These are phyloP conservation scores for Trypanosoma brucei DNA, from an alignment of 208 protist species.

Conservation along the genomic window DNA sequence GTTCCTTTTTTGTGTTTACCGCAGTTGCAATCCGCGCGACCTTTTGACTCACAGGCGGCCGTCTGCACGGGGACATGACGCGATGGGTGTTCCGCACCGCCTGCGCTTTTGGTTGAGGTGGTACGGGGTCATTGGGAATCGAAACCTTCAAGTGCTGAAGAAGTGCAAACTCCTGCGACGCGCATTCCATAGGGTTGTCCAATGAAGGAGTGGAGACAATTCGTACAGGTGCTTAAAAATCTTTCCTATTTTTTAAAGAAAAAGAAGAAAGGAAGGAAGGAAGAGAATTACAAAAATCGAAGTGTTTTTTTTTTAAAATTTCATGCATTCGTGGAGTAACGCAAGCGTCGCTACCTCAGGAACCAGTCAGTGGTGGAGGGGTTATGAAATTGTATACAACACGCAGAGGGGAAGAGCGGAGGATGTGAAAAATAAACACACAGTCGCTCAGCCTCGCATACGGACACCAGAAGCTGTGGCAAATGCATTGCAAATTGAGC, in stretches of 20 bases:
- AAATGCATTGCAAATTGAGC: no score
- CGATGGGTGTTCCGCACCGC: slow-evolving; percentile 19
- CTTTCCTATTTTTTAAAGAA: neutral
- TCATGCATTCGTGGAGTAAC: no score
- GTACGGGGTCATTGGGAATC: slow-evolving; percentile 13
- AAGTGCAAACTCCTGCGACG: slow-evolving; percentile 57
- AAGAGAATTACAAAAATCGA: neutral
- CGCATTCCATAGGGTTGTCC: neutral
- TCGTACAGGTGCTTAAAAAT: neutral
- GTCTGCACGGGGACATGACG: slow-evolving; percentile 47
- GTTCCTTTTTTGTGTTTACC: slow-evolving; percentile 31
- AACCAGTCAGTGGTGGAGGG: no score
- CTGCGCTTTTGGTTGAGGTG: neutral
- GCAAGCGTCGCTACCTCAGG: no score
- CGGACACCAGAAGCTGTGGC: no score
- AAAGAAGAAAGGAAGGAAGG: slow-evolving; percentile 3
- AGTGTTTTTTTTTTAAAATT: neutral
- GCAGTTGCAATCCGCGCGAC: slow-evolving; percentile 13
- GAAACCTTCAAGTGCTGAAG: slow-evolving; percentile 50
- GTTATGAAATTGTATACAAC: no score
- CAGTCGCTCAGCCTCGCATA: no score
- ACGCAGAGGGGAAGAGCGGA: no score
- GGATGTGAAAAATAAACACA: no score
- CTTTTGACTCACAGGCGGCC: slow-evolving; percentile 18
- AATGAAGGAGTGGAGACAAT: no score